Conservation (phyloP, 306 rosid species). For the Ormosia semicastrata region DNA sequence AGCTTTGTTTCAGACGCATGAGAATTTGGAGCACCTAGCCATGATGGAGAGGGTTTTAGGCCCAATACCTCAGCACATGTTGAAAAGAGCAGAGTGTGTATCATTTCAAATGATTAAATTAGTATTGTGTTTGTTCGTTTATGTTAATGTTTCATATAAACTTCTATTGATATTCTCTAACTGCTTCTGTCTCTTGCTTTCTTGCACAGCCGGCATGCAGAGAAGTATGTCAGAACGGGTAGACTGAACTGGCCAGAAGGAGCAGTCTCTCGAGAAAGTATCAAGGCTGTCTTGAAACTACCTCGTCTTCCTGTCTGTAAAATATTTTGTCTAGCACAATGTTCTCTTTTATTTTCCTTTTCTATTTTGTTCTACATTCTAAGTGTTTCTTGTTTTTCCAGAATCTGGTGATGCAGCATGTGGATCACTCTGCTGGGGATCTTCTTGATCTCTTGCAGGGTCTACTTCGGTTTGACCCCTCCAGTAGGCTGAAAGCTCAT, state of each 20-base stretch:
- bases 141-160: not conserved
- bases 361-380: not conserved
- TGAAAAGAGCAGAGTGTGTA: constrained; percentile 61
- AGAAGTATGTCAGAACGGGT: constrained; percentile 68
- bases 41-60: constrained; percentile 85
- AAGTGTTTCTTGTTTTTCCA: constrained; percentile 22
- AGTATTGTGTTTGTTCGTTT: not conserved
- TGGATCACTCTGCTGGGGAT: constrained; percentile 85
- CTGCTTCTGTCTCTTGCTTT: not conserved
- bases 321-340: not conserved
- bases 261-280: constrained; percentile 73
- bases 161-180: not conserved
- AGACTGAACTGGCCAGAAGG: constrained; percentile 85
- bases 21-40: constrained; percentile 74
- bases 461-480: constrained; percentile 65
- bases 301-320: constrained; percentile 71
- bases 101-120: not conserved
- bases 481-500: constrained; percentile 46
- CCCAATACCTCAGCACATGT: constrained; percentile 51
- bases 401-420: constrained; percentile 84
- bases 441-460: constrained; percentile 83
- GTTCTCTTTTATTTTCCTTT: not conserved
- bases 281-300: constrained; percentile 71
- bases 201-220: constrained; percentile 59
- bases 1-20: constrained; percentile 77